phyloP scores from a whole-genome alignment of 352 stramenopile genomes.

The Pythium myriotylum region DNA sequence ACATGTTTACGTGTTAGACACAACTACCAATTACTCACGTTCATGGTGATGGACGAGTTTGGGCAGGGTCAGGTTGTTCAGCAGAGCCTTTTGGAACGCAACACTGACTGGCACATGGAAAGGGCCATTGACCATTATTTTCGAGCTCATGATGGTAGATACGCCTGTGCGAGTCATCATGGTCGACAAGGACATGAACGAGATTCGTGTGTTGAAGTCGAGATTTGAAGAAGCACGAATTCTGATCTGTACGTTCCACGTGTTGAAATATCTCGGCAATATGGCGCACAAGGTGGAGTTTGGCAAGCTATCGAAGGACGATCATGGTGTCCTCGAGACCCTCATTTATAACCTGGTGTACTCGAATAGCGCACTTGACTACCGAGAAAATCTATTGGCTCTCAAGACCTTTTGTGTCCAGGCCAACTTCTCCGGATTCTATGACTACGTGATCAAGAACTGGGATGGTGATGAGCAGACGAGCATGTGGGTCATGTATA shows the following conservation, averaged over 20 bases:
- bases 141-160: neutral
- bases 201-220: slow-evolving; percentile 17
- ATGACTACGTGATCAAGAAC: slow-evolving; percentile 24
- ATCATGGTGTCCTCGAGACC: slow-evolving; percentile 4
- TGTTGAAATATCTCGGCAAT: slow-evolving; percentile 18
- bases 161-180: slow-evolving; percentile 10
- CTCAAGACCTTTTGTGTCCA: slow-evolving; percentile 10
- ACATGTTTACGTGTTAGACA: too few species aligned
- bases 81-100: too few species aligned
- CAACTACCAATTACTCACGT: too few species aligned
- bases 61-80: too few species aligned
- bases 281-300: slow-evolving; percentile 9
- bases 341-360: slow-evolving; percentile 12
- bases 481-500: slow-evolving; percentile 29
- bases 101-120: slow-evolving; percentile 17
- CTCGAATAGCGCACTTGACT: too few species aligned
- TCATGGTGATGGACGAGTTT: too few species aligned
- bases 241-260: slow-evolving; percentile 20
- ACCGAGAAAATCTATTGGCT: neutral
- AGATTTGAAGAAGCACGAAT: slow-evolving; percentile 7
- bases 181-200: slow-evolving; percentile 28
- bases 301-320: slow-evolving; percentile 19
- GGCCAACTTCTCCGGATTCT: slow-evolving; percentile 12
- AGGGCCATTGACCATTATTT: slow-evolving; percentile 10
- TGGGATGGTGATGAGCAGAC: slow-evolving; percentile 20